A percentile compares a stretch with the other conserved stretches of the same genome.
Conservation (phyloP, 2,329 filamentous ascomycete genomes). For the Claviceps sorghi region DNA sequence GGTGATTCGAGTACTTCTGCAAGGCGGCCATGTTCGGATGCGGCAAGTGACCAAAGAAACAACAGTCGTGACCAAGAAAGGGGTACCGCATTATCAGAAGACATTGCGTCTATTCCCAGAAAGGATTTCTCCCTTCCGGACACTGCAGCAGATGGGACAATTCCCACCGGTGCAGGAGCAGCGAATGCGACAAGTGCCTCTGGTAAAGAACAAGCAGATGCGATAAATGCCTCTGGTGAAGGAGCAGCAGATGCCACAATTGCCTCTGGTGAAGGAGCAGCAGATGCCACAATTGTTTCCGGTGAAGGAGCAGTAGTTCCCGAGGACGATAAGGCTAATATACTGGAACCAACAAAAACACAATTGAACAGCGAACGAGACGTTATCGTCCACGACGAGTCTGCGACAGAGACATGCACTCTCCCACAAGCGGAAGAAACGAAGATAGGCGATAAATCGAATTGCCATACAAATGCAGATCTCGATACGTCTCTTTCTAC, state of each 20-base stretch:
- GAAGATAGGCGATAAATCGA: neutral
- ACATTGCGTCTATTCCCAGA: slow-evolving; percentile 5
- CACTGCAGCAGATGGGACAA: neutral
- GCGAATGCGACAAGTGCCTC: no score
- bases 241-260: neutral
- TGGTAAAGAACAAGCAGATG: no score
- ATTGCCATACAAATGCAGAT: neutral
- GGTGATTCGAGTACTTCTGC: slow-evolving; percentile 24
- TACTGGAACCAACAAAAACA: neutral
- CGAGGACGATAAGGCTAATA: neutral
- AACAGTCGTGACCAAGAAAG: slow-evolving; percentile 25
- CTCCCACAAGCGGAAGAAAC: neutral
- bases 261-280: neutral
- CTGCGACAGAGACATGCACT: neutral
- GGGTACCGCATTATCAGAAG: slow-evolving; percentile 15
- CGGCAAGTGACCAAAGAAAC: slow-evolving; percentile 14
- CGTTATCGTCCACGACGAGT: neutral
- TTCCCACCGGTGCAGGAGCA: neutral
- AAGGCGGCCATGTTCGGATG: slow-evolving; percentile 22
- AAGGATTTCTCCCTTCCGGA: neutral
- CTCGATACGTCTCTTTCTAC: neutral
- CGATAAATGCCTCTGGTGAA: no score
- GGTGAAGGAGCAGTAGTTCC: neutral
- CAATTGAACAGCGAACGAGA: neutral
- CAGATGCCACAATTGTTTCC: no score